These are phyloP conservation scores for Casuarina cunninghamiana DNA, from an alignment of 306 rosid genomes.

Conservation along the genomic window DNA sequence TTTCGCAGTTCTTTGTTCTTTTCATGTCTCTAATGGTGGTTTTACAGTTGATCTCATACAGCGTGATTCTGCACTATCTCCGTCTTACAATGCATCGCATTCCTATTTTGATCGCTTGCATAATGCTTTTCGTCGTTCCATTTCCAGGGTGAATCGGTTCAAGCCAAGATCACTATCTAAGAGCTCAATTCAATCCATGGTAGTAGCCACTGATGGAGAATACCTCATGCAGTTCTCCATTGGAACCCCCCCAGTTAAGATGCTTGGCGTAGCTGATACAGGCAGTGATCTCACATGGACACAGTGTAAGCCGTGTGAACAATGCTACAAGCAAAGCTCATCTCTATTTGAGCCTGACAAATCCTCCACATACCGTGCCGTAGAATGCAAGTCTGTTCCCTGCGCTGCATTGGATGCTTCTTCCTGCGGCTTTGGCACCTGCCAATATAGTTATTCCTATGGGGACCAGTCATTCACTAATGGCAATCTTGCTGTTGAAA, in stretches of 20 bases:
- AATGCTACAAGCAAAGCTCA: constrained; percentile 48
- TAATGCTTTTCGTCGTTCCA: constrained; percentile 49
- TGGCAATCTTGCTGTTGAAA: constrained; percentile 48
- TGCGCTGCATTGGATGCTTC: constrained; percentile 14
- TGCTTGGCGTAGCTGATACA: constrained; percentile 53
- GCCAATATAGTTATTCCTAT: constrained; percentile 35
- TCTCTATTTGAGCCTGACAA: constrained; percentile 42
- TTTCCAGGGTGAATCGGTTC: constrained; percentile 23
- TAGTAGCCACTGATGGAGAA: constrained; percentile 40
- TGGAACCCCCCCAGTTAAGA: constrained; percentile 49
- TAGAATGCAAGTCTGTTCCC: constrained; percentile 25
- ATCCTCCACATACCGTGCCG: constrained; percentile 40
- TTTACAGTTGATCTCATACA: constrained; percentile 42
- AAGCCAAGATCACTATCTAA: not conserved
- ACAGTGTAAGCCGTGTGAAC: constrained; percentile 57
- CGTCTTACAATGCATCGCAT: constrained; percentile 33
- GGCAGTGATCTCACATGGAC: constrained; percentile 72
- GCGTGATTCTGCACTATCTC: constrained; percentile 56
- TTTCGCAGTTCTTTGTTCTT: not conserved
- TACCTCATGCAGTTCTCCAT: constrained; percentile 50
- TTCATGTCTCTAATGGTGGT: constrained; percentile 4
- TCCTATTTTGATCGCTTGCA: constrained; percentile 32
- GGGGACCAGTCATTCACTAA: constrained; percentile 47
- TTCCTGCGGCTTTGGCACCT: constrained; percentile 14
- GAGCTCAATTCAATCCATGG: constrained; percentile 8